These are phyloP conservation scores for Skeletonema tropicum DNA, from an alignment of 108 stramenopile species.

Conservation along the genomic window DNA sequence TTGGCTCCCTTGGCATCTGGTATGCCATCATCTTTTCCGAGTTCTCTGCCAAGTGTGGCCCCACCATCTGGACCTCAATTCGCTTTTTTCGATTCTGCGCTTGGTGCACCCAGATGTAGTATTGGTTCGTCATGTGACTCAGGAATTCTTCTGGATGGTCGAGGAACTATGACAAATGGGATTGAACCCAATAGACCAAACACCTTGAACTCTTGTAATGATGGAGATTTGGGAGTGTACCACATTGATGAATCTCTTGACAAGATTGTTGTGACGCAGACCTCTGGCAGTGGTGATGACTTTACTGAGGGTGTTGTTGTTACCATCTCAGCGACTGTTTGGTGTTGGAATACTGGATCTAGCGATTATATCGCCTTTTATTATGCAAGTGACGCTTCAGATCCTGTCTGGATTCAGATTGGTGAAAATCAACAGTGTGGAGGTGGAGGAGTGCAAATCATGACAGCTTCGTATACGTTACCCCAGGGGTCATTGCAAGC, in stretches of 20 bases:
- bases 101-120: background rate
- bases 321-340: background rate
- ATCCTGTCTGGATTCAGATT: background rate
- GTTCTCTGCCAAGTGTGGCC: no score
- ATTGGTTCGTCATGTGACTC: background rate
- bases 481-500: background rate
- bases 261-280: constrained; percentile 18
- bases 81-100: no score
- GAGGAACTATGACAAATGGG: background rate
- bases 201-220: constrained; percentile 5
- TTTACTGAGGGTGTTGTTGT: background rate
- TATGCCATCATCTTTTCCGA: no score
- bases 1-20: no score
- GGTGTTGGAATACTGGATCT: background rate
- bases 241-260: constrained; percentile 27
- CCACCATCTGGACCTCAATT: no score
- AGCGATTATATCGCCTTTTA: background rate
- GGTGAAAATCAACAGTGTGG: background rate
- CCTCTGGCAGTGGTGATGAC: background rate
- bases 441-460: background rate
- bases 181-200: constrained; percentile 5
- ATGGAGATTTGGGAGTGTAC: constrained; percentile 5
- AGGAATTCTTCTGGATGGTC: constrained; percentile 7
- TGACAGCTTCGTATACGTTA: background rate
- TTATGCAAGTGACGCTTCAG: background rate